phyloP scores from a whole-genome alignment of 2,329 filamentous ascomycete genomes.

The Alternaria angustiovoidea region DNA sequence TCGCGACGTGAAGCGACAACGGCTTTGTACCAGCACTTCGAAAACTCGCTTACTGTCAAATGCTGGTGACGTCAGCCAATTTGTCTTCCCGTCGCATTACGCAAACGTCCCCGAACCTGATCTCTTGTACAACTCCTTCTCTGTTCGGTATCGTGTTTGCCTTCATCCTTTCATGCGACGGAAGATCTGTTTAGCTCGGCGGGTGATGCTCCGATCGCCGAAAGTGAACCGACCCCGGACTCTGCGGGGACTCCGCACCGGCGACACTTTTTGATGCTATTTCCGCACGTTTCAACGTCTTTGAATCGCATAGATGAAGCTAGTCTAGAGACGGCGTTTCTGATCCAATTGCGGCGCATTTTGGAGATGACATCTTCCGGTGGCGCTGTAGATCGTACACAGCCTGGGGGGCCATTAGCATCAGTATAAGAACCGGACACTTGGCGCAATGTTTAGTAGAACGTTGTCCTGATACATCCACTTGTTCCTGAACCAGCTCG shows the following conservation, averaged over 20 bases:
- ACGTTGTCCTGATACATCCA: too few species aligned
- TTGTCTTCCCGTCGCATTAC: not conserved
- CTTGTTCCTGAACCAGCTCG: not conserved
- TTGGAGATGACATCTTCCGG: not conserved
- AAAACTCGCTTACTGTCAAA: not conserved
- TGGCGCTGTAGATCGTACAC: not conserved
- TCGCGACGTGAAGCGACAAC: accelerated
- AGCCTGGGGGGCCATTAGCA: too few species aligned
- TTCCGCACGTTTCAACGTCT: not conserved
- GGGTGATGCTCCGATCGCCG: conserved; percentile 6
- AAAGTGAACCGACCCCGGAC: conserved; percentile 3
- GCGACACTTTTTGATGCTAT: not conserved
- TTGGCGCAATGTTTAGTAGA: not conserved
- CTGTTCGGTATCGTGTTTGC: not conserved
- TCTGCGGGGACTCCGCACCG: conserved; percentile 22
- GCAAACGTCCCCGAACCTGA: not conserved
- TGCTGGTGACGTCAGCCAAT: not conserved
- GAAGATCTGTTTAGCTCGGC: conserved; percentile 16
- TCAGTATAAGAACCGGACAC: not conserved
- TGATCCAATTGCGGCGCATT: conserved; percentile 5
- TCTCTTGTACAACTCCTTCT: too few species aligned
- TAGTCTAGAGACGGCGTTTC: not conserved
- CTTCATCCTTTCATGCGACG: conserved; percentile 4
- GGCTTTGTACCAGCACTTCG: not conserved
- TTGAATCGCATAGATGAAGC: not conserved